Percentiles rank a stretch among this genome's conserved stretches.
phyloP scores from a whole-genome alignment of 139 green algal genomes.

The Gonium pectorale region DNA sequence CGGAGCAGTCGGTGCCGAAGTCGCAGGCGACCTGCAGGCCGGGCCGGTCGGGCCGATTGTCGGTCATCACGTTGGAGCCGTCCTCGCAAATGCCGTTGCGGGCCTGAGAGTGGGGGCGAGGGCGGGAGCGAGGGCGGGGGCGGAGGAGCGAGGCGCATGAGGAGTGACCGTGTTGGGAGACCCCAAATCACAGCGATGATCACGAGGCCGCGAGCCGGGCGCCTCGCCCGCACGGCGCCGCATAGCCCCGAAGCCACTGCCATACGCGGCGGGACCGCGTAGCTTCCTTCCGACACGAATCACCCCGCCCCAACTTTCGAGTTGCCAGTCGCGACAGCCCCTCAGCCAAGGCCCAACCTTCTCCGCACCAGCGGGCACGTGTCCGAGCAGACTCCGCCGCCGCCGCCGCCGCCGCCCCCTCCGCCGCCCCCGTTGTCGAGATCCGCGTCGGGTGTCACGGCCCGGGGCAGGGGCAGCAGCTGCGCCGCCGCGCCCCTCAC shows the following conservation, averaged over 20 bases:
- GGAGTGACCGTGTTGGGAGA: too few relatives aligned
- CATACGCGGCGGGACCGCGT: too few relatives aligned
- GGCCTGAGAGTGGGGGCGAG: too few relatives aligned
- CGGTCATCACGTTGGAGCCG: slow-evolving; percentile 28
- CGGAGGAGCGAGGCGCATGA: too few relatives aligned
- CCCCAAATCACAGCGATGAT: too few relatives aligned
- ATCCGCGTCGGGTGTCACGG: neutral
- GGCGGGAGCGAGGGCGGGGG: too few relatives aligned
- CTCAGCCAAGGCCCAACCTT: neutral
- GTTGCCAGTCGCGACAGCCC: too few relatives aligned
- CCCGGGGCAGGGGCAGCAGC: neutral
- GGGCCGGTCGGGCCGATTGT: neutral
- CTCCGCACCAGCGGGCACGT: slow-evolving; percentile 5
- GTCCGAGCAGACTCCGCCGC: slow-evolving; percentile 21
- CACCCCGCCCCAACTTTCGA: too few relatives aligned
- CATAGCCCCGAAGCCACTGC: too few relatives aligned
- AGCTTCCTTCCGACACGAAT: too few relatives aligned
- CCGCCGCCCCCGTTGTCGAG: neutral
- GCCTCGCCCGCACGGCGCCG: too few relatives aligned
- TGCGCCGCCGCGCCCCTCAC: neutral
- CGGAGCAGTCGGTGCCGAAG: slow-evolving; percentile 80
- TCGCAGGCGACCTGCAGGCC: slow-evolving; percentile 68
- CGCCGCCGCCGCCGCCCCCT: neutral
- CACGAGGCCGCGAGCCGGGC: too few relatives aligned
- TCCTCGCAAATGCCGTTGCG: slow-evolving; percentile 73